Conservation (phyloP, 2,329 filamentous ascomycete species). For the Colletotrichum ledebouriae region DNA sequence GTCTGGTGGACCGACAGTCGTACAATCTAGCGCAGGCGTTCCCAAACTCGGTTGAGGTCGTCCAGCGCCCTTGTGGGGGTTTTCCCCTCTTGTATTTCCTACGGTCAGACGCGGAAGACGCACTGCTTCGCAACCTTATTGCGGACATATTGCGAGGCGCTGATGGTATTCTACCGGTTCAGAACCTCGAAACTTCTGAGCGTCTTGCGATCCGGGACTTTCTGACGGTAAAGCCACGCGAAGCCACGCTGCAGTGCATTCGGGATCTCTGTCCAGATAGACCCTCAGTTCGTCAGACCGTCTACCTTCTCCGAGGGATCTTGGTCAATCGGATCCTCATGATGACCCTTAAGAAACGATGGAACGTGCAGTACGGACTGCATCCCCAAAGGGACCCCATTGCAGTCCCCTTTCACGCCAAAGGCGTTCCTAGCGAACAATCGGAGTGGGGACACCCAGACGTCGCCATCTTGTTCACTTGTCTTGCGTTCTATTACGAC, state of each 20-base stretch:
- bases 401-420: constrained; percentile 76
- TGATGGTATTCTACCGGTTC: constrained; percentile 49
- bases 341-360: constrained; percentile 72
- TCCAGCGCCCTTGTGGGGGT: constrained; percentile 50
- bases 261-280: constrained; percentile 50
- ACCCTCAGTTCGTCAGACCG: constrained; percentile 47
- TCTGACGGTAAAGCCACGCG: constrained; percentile 45
- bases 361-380: constrained; percentile 76
- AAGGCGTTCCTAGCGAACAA: constrained; percentile 72
- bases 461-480: constrained; percentile 74
- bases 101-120: constrained; percentile 59
- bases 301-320: constrained; percentile 74
- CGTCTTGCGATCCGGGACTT: constrained; percentile 46
- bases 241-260: constrained; percentile 45
- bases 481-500: constrained; percentile 75
- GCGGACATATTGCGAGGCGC: constrained; percentile 54
- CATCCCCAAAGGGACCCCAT: constrained; percentile 68
- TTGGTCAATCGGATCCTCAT: constrained; percentile 71
- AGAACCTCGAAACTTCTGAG: constrained; percentile 49
- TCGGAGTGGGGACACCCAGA: constrained; percentile 79
- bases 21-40: constrained; percentile 53
- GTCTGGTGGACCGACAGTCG: constrained; percentile 55
- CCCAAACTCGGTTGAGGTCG: constrained; percentile 61
- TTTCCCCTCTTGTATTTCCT: constrained; percentile 73
- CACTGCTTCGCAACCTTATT: constrained; percentile 56